Evolutionary conservation across 176 grass and related monocot genomes (phyloP).

Genomic region (Guadua angustifolia): DNA sequence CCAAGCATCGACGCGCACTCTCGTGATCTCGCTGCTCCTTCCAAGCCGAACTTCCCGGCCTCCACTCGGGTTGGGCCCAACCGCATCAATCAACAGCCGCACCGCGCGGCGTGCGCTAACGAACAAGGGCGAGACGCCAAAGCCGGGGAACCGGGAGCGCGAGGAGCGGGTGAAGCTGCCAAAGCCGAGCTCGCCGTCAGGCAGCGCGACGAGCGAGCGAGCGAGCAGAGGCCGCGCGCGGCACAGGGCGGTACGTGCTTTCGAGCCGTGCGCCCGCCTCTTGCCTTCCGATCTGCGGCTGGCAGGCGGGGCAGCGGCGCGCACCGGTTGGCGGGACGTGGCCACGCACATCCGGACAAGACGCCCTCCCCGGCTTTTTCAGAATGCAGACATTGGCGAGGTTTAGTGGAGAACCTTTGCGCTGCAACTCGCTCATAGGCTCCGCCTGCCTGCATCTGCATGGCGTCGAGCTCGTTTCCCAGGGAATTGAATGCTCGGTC

Average conservation of each 20-base stretch:
- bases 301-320: background rate
- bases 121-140: background rate
- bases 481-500: background rate
- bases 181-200: background rate
- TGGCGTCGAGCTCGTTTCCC: background rate
- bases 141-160: background rate
- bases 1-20: background rate
- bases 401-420: background rate
- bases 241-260: background rate
- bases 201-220: background rate
- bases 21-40: background rate
- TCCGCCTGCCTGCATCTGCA: background rate
- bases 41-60: background rate
- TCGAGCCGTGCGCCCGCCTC: slow-evolving; percentile 32
- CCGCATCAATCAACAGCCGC: no score
- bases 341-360: slow-evolving; percentile 1
- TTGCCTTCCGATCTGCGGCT: background rate
- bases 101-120: background rate
- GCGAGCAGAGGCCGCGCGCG: background rate
- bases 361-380: background rate
- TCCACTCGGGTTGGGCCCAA: background rate
- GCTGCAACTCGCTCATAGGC: background rate
- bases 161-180: background rate
- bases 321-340: slow-evolving; percentile 15
- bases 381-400: background rate